Evolutionary conservation across 2,329 filamentous ascomycete genomes (phyloP), one percentile per base, ranked within the genome.

Genomic region (Colletotrichum liaoningense): DNA sequence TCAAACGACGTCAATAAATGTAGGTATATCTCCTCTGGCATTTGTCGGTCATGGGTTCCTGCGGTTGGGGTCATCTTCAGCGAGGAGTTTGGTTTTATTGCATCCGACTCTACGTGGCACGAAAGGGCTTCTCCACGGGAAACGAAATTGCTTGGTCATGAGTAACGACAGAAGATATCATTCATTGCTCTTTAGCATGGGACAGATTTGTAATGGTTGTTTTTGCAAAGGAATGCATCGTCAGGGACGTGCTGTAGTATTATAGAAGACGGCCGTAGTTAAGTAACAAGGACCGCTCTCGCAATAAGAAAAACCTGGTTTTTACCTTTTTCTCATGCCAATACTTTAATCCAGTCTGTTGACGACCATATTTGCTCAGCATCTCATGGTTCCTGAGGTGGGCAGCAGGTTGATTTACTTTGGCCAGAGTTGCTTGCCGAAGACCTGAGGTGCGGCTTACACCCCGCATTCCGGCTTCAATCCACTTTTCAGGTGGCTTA

Each of bases 61-160:
- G 58, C 69, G 69, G 63, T 73, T 62, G 69, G 69, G 55, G 69
- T 67, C 72, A 74, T 82, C 81, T 83, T 82, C 79, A 89, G 87
- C 87, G 83, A 84, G 88, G 88, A 83, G 87, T 89, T 86, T 81
- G 83, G 85, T 81, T 79, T 81, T 78, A 77, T 77, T 74, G 69
- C 76, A 77, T 83, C 78, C 81, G 82, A 82, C 81, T 83, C 82
- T 83, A 82, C 83, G 85, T 85, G 85, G 85, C 83, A 84, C 81
- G 86, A 87, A 87, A 86, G 83, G 79, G 82, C 83, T 85, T 85
- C 82, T 83, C 82, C 82, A 84, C 83, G 71, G 74, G 65, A 75
- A 42, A 66, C 63, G 75, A 75, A 63, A 71, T 69, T 59, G 74
- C 64, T 75, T 76, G 67, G 74, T 76, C 71, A 76, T 30, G 74